Evolutionary conservation across 768 basidiomycete species (phyloP), one percentile per base, ranked within the genome.

Genomic region (Suillus brevipes): DNA sequence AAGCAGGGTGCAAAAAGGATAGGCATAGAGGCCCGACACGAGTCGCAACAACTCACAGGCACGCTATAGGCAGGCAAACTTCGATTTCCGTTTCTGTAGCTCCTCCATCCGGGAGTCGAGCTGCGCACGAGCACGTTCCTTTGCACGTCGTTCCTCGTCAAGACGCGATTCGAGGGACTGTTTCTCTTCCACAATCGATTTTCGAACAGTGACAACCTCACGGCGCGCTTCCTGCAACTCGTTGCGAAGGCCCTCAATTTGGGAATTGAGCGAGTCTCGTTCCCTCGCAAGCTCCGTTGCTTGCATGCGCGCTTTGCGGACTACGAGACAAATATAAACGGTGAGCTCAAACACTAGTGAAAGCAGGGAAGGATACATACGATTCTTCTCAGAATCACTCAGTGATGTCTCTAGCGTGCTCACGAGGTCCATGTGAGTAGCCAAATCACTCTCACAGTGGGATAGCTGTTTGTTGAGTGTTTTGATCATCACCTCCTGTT

Each of bases 221-320:
- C 86, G 86, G 76, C 92, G 90, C 55, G 91, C 85, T 66, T 93
- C 90, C 60, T 84, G 78, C 31, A 96, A 84, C 76, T 96, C 92
- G 63, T 76, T 83, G 56, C 90, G 87, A 36, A 95, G 83, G 38
- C 81, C 73, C 40, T 89, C 87, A 64, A 91, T 78, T 76, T 92
- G 89, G 52, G 76, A 71, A 65, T 80, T 89, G 63, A 92, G 80
- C 45, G 84, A 83, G 76, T 96, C 95, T 53, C 95, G 88, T 77
- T 97, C 95, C 59, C 91, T 85, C 12, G 90, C 91, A 45, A 95
- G 79, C 72, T 97, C 95, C 63, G 91, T 94, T 23, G 94, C 92
- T 75, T 96, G 95, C 88, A 94, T 90, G 43, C 95, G 92, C 7
- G 94, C 91, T 78, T 97, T 97, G 66, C 95, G 92, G 63, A 97